These are phyloP conservation scores for Monosporascus sp. DNA, from an alignment of 2,329 filamentous ascomycete genomes.

Conservation along the genomic window DNA sequence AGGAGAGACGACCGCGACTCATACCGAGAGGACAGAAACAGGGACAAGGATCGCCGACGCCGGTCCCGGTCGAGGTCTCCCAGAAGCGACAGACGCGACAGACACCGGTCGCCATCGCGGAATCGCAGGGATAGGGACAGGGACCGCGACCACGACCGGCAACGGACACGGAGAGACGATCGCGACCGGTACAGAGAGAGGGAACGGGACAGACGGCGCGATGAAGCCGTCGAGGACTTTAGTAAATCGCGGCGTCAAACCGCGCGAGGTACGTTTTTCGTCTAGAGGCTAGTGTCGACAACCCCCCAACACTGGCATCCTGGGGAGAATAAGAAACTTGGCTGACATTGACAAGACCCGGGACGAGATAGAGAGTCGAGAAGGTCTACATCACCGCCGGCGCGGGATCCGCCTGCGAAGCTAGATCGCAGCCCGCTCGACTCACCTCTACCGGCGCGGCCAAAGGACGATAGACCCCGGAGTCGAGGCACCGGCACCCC, in stretches of 20 bases:
- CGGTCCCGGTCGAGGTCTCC: conserved; percentile 20
- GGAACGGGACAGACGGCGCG: conserved; percentile 13
- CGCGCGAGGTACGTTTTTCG: conserved; percentile 12
- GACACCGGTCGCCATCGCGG: conserved; percentile 30
- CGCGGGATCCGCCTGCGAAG: conserved; percentile 13
- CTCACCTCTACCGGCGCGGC: conserved; percentile 26
- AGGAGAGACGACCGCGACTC: conserved; percentile 24
- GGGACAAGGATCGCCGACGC: conserved; percentile 23
- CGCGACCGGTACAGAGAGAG: conserved; percentile 29
- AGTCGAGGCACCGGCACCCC: conserved; percentile 18
- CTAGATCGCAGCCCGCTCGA: conserved; percentile 15
- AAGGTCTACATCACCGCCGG: conserved; percentile 16
- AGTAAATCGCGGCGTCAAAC: conserved; percentile 6
- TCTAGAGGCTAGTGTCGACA: neutral
- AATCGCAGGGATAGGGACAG: conserved; percentile 31
- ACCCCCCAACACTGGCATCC: neutral
- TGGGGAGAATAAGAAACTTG: conserved; percentile 4
- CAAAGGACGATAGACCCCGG: conserved; percentile 10
- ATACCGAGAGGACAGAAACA: conserved; percentile 21
- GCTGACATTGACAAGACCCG: conserved; percentile 5
- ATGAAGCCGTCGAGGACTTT: conserved; percentile 15
- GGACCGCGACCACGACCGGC: conserved; percentile 33
- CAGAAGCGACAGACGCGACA: conserved; percentile 22
- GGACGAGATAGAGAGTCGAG: conserved; percentile 16
- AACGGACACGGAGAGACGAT: conserved; percentile 29